Evolutionary conservation across 306 rosid species (phyloP), one percentile per base, ranked within the genome.

Genomic region (Pyrus pyrifolia): DNA sequence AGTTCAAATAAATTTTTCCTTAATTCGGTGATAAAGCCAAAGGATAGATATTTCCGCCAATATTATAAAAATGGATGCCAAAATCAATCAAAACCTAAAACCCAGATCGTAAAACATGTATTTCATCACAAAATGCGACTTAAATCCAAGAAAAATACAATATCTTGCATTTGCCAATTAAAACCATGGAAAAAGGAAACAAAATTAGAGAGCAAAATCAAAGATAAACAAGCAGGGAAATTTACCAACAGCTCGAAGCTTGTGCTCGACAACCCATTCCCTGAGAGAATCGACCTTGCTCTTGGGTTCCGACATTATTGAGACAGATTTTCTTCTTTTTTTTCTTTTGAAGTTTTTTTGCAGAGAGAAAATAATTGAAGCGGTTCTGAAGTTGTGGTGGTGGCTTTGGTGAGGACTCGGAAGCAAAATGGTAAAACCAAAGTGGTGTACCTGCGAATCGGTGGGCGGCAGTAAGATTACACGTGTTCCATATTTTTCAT

Each of bases 221-320:
- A 5, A 59, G 42, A 59, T 14, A 30, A 17, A 71, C 67, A 33
- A 15, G 46, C 21, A 45, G 9, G 57, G 62, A 57, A 6, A 13
- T 30, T 73, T 87, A 95, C 99, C 99, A 74, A 95, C 97, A 67
- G 97, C 42, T 45, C 99, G 97, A 51, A 95, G 97, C 86, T 92
- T 95, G 82, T 95, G 97, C 6, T 95, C 96, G 64, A 85, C 81
- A 51, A 92, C 84, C 97, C 97, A 95, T 67, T 82, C 95, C 86
- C 97, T 88, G 0, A 86, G 1, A 55, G 96, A 88, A 65, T 88
- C 96, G 4, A 87, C 1, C 71, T 86, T 88, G 69, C 81, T 82
- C 88, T 85, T 92, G 18, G 95, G 64, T 62, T 92, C 99, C 40
- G 92, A 85, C 97, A 95, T 95, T 62, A 38, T 68, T 11, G 71